Evolutionary conservation across 2,329 filamentous ascomycete genomes (phyloP).

Genomic region (Venturiaceae sp.): DNA sequence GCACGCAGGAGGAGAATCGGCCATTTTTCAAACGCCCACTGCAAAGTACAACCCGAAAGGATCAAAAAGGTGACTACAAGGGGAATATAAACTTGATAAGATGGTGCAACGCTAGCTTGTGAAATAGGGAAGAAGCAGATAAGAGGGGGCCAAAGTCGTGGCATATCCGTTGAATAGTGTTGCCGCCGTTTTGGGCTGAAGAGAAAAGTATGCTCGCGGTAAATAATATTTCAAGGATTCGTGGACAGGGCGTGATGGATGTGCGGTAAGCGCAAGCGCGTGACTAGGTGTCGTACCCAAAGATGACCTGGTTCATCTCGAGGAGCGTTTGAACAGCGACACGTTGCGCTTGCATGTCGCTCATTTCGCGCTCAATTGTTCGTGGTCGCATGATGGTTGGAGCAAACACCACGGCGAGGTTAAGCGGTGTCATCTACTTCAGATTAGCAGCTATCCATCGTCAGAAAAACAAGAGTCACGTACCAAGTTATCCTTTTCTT

Average conservation of each 20-base stretch:
- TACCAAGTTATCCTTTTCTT: constrained; percentile 77
- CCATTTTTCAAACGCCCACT: background rate
- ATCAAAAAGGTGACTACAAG: background rate
- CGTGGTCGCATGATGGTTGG: constrained; percentile 93
- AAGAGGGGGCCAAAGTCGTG: background rate
- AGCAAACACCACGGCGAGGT: constrained; percentile 92
- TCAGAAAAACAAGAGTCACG: constrained; percentile 21
- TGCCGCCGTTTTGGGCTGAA: too few relatives aligned
- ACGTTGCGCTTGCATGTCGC: constrained; percentile 90
- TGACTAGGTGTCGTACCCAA: constrained; percentile 4
- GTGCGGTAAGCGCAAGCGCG: background rate
- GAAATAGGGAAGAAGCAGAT: background rate
- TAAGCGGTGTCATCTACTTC: constrained; percentile 81
- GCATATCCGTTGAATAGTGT: too few relatives aligned
- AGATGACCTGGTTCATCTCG: constrained; percentile 10
- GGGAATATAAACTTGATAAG: background rate
- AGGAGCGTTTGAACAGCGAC: constrained; percentile 32
- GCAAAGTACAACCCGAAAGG: background rate
- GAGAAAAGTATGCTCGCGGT: background rate
- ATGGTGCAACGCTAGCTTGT: background rate
- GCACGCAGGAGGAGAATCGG: background rate
- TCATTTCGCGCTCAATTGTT: constrained; percentile 88
- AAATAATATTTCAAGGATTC: background rate
- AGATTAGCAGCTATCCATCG: constrained; percentile 2
- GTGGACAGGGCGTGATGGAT: background rate